Base-by-base conservation (phyloP, 257 asterid genomes). In the Solanum lignicaule region DNA sequence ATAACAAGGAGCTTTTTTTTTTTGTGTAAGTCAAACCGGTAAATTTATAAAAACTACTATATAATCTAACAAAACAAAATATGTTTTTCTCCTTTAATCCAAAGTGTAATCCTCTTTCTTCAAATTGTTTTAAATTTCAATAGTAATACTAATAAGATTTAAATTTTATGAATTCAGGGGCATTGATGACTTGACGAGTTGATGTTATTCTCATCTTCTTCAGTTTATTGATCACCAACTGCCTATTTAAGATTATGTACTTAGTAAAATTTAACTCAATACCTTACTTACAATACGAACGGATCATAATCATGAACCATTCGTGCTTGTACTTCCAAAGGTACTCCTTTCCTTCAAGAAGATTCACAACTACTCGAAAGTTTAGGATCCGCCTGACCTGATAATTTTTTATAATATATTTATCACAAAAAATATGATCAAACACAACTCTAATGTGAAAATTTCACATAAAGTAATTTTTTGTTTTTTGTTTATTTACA, bases 1-100 rank as follows among this genome's bases (percentile, higher is more conserved):
- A 0, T 21, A 58, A 9, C 0, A 3, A 60, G 14, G 1, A 60
- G 1, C 1, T 20, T 1, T 33, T 33, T 9, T 72, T 33, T 7
- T 36, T 7, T 32, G 36, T 46, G 1, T 9, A 8, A 69, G 2
- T 29, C 1, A 1, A 69, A 68, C 1, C 5, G 21, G 1, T 73
- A 20, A 73, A 16, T 20, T 33, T 5, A 38, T 20, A 9, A 9
- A 73, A 38, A 38, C 11, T 72, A 33, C 43, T 31, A 20, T 15
- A 31, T 72, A 16, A 72, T 15, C 32, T 72, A 16, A 7, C 11
- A 69, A 31, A 69, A 68, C 9, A 6, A 29, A 14, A 18, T 14
- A 74, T 10, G 4, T 9, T 74, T 33, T 33, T 21, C 6, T 35
- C 31, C 9, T 74, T 74, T 2, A 74, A 20, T 36, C 31, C 82